A percentile compares a stretch with the other conserved stretches of the same genome.
These are phyloP conservation scores for Volvariella surrecta DNA, from an alignment of 1,284 basidiomycete species.

Conservation along the genomic window DNA sequence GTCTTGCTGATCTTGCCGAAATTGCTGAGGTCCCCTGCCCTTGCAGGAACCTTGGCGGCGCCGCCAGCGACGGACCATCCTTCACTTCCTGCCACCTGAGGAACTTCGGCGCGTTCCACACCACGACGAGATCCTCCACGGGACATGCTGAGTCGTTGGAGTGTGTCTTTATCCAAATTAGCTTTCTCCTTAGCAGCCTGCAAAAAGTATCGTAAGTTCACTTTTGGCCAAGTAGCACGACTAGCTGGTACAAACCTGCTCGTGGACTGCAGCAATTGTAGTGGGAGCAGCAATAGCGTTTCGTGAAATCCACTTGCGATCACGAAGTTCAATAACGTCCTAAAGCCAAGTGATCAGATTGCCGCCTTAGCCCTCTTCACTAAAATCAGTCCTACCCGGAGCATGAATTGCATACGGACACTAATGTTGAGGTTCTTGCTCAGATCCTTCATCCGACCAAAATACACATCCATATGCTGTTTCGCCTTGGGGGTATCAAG, in stretches of 20 bases:
- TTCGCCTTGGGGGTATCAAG: constrained; percentile 78
- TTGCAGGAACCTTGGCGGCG: constrained; percentile 55
- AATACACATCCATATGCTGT: constrained; percentile 89
- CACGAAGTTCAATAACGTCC: constrained; percentile 87
- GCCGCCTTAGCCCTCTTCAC: constrained; percentile 3
- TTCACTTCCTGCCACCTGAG: constrained; percentile 47
- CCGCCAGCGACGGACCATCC: constrained; percentile 78
- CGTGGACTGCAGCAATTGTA: constrained; percentile 86
- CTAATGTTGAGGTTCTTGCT: constrained; percentile 68
- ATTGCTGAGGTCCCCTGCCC: constrained; percentile 81
- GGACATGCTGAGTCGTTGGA: constrained; percentile 39
- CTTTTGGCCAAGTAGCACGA: not conserved
- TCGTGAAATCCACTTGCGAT: constrained; percentile 74
- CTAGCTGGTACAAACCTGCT: constrained; percentile 48
- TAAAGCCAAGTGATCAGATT: constrained; percentile 22
- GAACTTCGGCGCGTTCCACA: constrained; percentile 55
- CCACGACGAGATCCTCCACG: constrained; percentile 81
- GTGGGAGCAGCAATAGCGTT: constrained; percentile 74
- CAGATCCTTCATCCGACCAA: constrained; percentile 82
- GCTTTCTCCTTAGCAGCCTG: constrained; percentile 61
- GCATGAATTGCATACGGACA: constrained; percentile 92
- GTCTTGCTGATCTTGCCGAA: constrained; percentile 80
- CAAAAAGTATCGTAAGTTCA: no score
- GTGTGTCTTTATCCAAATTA: constrained; percentile 53
- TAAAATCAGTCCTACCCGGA: constrained; percentile 54